Percentiles rank a stretch among this genome's conserved stretches.
These are phyloP conservation scores for Ophiosphaerella herpotricha DNA, from an alignment of 2,329 filamentous ascomycete species.

Conservation along the genomic window DNA sequence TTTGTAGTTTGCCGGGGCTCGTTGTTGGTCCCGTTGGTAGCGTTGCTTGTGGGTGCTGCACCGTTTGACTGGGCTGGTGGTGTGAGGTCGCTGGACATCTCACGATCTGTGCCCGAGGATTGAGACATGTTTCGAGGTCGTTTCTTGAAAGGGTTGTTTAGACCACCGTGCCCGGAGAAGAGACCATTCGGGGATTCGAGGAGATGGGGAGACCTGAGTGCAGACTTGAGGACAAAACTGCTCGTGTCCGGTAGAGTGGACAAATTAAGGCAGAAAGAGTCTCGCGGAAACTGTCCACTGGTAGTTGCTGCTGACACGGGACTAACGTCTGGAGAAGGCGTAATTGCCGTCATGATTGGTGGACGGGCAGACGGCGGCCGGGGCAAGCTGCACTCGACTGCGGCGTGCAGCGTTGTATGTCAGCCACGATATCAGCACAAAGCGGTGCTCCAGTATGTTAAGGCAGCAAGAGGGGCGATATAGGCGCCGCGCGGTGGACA, in stretches of 20 bases:
- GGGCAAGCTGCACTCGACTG: constrained; percentile 35
- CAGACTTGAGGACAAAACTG: constrained; percentile 45
- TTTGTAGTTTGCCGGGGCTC: constrained; percentile 39
- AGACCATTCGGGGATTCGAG: constrained; percentile 45
- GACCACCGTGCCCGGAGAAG: constrained; percentile 30
- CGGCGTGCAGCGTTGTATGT: constrained; percentile 29
- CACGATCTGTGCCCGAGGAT: constrained; percentile 47
- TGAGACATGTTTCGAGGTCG: constrained; percentile 51
- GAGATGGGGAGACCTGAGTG: constrained; percentile 45
- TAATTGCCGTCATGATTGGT: constrained; percentile 48
- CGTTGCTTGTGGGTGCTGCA: constrained; percentile 37
- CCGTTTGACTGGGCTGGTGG: constrained; percentile 34
- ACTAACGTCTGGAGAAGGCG: constrained; percentile 50
- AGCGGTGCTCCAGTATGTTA: constrained; percentile 4
- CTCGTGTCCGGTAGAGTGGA: constrained; percentile 44
- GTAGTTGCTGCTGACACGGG: constrained; percentile 49
- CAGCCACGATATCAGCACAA: constrained; percentile 30
- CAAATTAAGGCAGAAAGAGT: constrained; percentile 48
- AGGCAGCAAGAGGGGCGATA: constrained; percentile 8
- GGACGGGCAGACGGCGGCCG: constrained; percentile 29
- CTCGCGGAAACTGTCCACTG: constrained; percentile 45
- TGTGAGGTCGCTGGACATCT: constrained; percentile 41
- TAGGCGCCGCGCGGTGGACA: constrained; percentile 2
- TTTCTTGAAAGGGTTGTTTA: constrained; percentile 43
- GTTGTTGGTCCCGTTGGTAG: constrained; percentile 22